Evolutionary conservation across 345 rosid genomes (phyloP), one percentile per base, ranked within the genome.

Genomic region (Bretschneidera sinensis): DNA sequence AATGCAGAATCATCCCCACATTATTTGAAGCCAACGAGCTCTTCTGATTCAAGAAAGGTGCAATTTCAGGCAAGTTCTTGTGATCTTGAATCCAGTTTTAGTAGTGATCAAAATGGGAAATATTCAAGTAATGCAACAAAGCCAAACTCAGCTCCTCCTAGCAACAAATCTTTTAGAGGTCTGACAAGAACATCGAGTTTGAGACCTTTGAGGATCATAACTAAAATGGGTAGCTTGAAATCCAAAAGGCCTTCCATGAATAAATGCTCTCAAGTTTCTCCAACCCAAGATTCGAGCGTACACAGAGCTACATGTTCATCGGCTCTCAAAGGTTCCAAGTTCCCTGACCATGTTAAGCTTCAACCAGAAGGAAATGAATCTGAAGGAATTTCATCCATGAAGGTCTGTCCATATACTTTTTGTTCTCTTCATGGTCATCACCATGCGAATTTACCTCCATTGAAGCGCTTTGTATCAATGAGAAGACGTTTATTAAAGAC

Each of bases 361-460:
- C 72, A 65, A 22, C 59, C 62, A 48, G 76, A 57, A 62, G 74
- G 71, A 34, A 64, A 34, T 57, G 71, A 64, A 53, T 69, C 82
- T 31, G 69, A 64, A 52, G 76, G 55, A 53, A 47, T 58, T 71
- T 59, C 78, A 17, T 59, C 25, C 1, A 35, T 35, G 62, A 78
- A 75, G 64, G 81, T 78, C 23, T 94, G 99, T 59, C 69, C 69
- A 0, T 95, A 88, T 62, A 83, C 75, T 71, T 95, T 91, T 52
- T 95, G 99, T 59, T 95, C 99, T 59, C 79, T 95, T 25, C 99
- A 95, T 11, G 91, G 96, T 22, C 89, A 81, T 64, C 73, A 54
- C 54, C 92, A 82, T 61, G 76, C 73, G 8, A 51, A 21, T 73
- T 63, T 71, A 14, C 86, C 87, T 22, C 78, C 88, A 22, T 21